Conservation (phyloP, 306 rosid genomes). For the Datisca glomerata region DNA sequence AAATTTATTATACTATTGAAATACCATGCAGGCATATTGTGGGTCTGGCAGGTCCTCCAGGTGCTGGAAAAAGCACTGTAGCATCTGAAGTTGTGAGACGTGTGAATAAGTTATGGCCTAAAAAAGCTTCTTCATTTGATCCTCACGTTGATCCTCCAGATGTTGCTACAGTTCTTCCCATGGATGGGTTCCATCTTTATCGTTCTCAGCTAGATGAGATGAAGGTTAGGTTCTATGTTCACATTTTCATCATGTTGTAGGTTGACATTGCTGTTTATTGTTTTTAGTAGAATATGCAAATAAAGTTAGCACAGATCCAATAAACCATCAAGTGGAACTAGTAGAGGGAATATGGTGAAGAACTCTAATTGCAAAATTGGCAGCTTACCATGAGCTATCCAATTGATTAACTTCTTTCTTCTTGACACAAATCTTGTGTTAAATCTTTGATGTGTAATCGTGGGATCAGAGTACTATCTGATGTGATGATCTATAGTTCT, state of each 20-base stretch:
- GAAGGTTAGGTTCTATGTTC: conserved; percentile 47
- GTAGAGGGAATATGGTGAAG: too few species aligned
- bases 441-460: too few species aligned
- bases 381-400: too few species aligned
- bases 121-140: conserved; percentile 45
- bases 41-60: conserved; percentile 96
- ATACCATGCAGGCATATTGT: conserved; percentile 41
- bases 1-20: conserved; percentile 8
- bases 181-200: conserved; percentile 95
- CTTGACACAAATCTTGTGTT: too few species aligned
- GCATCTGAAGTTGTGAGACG: conserved; percentile 62
- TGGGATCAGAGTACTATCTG: too few species aligned
- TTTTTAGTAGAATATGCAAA: too few species aligned
- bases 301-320: too few species aligned
- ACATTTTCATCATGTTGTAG: conserved; percentile 8
- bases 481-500: too few species aligned
- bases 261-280: too few species aligned
- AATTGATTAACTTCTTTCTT: too few species aligned
- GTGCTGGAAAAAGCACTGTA: conserved; percentile 83
- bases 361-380: too few species aligned
- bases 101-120: conserved; percentile 59
- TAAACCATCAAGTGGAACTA: too few species aligned
- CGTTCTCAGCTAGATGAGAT: conserved; percentile 79
- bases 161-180: conserved; percentile 63
- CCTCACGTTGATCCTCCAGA: conserved; percentile 46